These are phyloP conservation scores for Closterium sp. DNA, from an alignment of 139 green algal genomes.

Conservation along the genomic window DNA sequence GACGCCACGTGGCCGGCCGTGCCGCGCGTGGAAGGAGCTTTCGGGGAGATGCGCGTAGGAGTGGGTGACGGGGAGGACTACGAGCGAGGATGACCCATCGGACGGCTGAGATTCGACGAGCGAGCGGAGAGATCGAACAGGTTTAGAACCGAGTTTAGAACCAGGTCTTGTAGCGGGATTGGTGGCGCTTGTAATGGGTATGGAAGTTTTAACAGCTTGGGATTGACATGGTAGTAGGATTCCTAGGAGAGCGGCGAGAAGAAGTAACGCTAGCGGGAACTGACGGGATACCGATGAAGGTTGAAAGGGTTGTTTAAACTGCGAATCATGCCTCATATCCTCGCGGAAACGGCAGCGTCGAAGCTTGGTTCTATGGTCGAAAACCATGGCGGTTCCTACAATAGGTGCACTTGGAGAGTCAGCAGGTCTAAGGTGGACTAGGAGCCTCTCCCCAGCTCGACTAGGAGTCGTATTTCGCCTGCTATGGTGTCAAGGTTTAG, in stretches of 20 bases:
- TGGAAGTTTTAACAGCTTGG: neutral
- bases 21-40: conserved; percentile 2
- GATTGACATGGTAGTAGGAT: neutral
- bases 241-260: neutral
- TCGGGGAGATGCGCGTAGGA: neutral
- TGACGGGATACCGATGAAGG: neutral
- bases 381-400: neutral
- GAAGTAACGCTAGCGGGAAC: neutral
- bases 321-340: too few species aligned
- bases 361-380: neutral
- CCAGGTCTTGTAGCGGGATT: neutral
- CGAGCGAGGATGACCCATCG: neutral
- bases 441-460: too few species aligned
- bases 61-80: neutral
- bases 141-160: neutral
- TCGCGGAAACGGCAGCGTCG: neutral
- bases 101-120: neutral
- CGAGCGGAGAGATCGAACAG: neutral
- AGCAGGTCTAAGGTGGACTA: too few species aligned
- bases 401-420: neutral
- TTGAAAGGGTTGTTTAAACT: neutral
- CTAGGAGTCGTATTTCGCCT: too few species aligned
- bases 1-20: neutral
- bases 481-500: neutral
- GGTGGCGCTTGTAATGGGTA: neutral